Percentiles rank a stretch among this genome's conserved stretches.
Conservation (phyloP, 495 filamentous ascomycete species). For the Talaromyces ruber region DNA sequence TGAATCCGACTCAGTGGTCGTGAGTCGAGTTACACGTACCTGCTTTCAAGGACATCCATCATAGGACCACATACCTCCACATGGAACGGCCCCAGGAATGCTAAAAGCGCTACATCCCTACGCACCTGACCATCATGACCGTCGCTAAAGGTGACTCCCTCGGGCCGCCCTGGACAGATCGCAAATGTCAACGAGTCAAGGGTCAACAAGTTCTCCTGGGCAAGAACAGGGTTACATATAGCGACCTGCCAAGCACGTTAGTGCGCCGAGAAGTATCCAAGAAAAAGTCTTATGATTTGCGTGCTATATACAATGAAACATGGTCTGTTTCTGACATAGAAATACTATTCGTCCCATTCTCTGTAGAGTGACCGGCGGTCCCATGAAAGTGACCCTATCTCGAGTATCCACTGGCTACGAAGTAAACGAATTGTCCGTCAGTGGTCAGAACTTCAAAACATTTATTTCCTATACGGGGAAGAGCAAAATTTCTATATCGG, state of each 20-base stretch:
- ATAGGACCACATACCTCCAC: not conserved
- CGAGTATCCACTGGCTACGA: not conserved
- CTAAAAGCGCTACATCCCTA: not conserved
- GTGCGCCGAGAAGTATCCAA: not conserved
- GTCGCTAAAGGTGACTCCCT: not conserved
- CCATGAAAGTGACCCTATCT: not conserved
- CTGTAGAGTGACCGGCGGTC: not conserved
- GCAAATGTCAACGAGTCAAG: not conserved
- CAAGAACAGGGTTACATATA: not conserved
- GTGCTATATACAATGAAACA: not conserved
- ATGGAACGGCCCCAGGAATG: not conserved
- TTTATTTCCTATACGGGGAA: not conserved
- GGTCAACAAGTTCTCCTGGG: not conserved
- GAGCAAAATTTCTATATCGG: not conserved
- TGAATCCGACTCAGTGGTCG: not conserved
- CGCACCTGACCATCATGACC: not conserved
- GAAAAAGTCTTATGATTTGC: not conserved
- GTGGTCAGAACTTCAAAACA: not conserved
- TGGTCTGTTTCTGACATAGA: not conserved
- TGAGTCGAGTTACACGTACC: not conserved
- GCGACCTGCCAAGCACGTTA: not conserved
- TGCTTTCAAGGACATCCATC: not conserved
- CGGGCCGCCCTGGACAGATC: not conserved
- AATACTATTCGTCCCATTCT: not conserved
- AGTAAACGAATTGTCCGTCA: not conserved